Evolutionary conservation across 163 green algal species (phyloP), one percentile per base, ranked within the genome.

Genomic region (Scenedesmus sp.): DNA sequence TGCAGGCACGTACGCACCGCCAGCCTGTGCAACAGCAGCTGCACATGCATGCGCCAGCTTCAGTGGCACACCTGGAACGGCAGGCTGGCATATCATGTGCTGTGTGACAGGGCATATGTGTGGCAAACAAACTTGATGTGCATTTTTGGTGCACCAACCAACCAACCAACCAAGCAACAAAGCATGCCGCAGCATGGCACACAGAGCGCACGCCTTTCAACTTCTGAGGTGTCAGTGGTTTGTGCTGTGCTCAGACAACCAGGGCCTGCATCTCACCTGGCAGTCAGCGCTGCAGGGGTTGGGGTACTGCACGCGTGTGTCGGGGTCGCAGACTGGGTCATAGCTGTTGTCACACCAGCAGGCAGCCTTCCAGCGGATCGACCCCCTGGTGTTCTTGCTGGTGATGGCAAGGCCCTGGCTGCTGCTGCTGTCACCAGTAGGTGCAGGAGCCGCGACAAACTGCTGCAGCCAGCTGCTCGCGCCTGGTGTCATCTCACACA

Each of bases 241-340:
- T n/a, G n/a, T n/a, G n/a, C n/a, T n/a, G n/a, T n/a, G n/a, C n/a
- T n/a, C n/a, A n/a, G n/a, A n/a, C n/a, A n/a, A n/a, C 4, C 40
- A 83, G 24, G 7, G 44, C 40, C 80, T 26, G 35, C 82, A 20
- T 18, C 82, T 70, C 49, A 91, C 86, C 86, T 91, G 86, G 37
- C 86, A 91, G 33, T 51, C 35, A 40, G 86, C 86, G 49, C 86
- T 91, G 86, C 86, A 91, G 40, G 86, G 7, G 30, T 86, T 91
- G 18, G 73, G 86, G 73, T 86, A 91, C 86, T 91, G 86, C 46
- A 82, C 59, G 73, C 86, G 81, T 22, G 86, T 91, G 73, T n/a
- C 12, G 10, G 73, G 33, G 26, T 91, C 86, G 30, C 86, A 91
- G n/a, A 91, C 86, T 35, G 86, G 86, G 37, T 91, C 86, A 42